A percentile compares a stretch with the other conserved stretches of the same genome.
Evolutionary conservation across 106 monocot species (phyloP).

Genomic region (Allium sativum): DNA sequence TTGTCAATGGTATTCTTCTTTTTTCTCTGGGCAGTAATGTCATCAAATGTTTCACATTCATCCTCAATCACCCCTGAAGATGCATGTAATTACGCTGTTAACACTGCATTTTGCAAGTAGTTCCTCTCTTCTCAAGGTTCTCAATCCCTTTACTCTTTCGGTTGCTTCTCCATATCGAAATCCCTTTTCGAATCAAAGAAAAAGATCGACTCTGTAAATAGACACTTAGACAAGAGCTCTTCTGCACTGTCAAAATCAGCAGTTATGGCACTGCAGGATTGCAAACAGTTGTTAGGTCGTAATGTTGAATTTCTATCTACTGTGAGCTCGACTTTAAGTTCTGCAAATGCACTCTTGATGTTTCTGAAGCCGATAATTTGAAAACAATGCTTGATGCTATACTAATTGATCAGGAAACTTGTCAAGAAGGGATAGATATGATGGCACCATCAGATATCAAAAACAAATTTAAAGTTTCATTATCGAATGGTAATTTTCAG

Average conservation of each 20-base stretch:
- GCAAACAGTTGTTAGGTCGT: constrained; percentile 38
- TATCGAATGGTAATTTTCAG: constrained; percentile 12
- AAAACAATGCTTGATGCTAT: constrained; percentile 57
- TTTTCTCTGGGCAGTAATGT: neutral
- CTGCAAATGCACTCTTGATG: constrained; percentile 25
- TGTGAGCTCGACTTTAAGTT: constrained; percentile 23
- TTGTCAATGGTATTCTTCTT: neutral
- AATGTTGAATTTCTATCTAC: constrained; percentile 51
- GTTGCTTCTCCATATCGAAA: constrained; percentile 34
- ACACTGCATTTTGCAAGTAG: constrained; percentile 26
- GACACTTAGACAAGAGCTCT: constrained; percentile 22
- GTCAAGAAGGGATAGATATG: constrained; percentile 50
- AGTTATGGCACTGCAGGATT: constrained; percentile 46
- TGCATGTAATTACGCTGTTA: constrained; percentile 23
- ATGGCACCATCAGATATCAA: constrained; percentile 26
- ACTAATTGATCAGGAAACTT: constrained; percentile 74
- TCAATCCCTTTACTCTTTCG: constrained; percentile 29
- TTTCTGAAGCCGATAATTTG: constrained; percentile 23
- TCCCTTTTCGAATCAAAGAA: constrained; percentile 23
- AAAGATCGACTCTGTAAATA: constrained; percentile 12
- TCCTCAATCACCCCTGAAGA: constrained; percentile 10
- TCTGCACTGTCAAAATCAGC: constrained; percentile 15
- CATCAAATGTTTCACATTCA: constrained; percentile 2
- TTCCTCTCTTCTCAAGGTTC: constrained; percentile 12
- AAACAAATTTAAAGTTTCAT: constrained; percentile 23